These are phyloP conservation scores for Phlyctochytrium bullatum DNA, from an alignment of 192 early-diverging fungal species.

Conservation along the genomic window DNA sequence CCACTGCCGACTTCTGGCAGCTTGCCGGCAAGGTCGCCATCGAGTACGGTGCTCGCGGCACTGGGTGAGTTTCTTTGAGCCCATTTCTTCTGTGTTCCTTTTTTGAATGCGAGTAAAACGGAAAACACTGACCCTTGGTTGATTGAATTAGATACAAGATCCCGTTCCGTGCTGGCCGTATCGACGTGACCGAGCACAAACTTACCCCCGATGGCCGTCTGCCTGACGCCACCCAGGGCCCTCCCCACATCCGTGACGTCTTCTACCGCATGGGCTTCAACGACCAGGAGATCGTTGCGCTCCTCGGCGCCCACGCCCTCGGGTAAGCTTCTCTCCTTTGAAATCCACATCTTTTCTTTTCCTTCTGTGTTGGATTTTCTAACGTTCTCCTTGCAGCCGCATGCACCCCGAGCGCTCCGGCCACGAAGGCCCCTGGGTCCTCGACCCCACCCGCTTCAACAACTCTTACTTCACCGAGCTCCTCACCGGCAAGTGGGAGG, in stretches of 20 bases:
- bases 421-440: conserved; percentile 51
- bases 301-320: conserved; percentile 65
- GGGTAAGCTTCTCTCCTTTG: conserved; percentile 25
- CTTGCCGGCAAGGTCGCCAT: conserved; percentile 57
- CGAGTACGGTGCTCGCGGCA: conserved; percentile 34
- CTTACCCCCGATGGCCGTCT: conserved; percentile 9
- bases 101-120: too few relatives aligned
- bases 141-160: not conserved
- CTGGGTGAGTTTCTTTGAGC: too few relatives aligned
- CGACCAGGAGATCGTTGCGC: conserved; percentile 66
- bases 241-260: conserved; percentile 43
- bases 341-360: too few relatives aligned
- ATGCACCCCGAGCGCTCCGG: conserved; percentile 63
- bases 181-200: conserved; percentile 25
- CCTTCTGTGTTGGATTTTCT: too few relatives aligned
- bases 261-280: conserved; percentile 58
- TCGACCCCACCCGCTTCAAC: conserved; percentile 32
- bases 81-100: too few relatives aligned
- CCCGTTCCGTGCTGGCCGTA: conserved; percentile 20
- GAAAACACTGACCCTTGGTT: too few relatives aligned
- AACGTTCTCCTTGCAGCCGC: conserved; percentile 23
- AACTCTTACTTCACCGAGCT: conserved; percentile 46
- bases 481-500: conserved; percentile 11
- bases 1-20: conserved; percentile 58
- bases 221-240: conserved; percentile 20